Conservation (phyloP, 1,284 basidiomycete species). For the Ceratobasidium sp. region DNA sequence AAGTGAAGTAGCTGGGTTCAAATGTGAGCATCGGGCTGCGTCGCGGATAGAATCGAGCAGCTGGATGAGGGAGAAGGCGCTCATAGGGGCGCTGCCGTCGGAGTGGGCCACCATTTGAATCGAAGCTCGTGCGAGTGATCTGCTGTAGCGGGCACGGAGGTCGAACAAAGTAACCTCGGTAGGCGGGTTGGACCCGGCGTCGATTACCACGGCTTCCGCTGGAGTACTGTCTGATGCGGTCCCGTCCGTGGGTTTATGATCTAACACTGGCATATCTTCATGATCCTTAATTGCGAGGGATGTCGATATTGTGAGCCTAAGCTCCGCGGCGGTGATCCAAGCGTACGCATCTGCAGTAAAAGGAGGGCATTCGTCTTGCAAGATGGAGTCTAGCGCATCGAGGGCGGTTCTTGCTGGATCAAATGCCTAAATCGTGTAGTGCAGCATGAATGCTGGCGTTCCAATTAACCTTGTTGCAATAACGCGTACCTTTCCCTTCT, state of each 20-base stretch:
- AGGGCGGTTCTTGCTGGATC: not conserved
- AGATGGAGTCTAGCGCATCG: conserved; percentile 7
- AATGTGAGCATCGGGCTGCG: not conserved
- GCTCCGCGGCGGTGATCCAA: conserved; percentile 4
- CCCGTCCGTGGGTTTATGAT: not conserved
- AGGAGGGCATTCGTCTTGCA: conserved; percentile 1
- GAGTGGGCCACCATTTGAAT: not conserved
- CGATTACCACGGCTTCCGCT: not conserved
- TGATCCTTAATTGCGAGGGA: not conserved
- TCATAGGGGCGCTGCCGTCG: not conserved
- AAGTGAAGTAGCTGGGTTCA: not conserved
- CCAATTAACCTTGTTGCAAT: no score
- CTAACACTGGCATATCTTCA: not conserved
- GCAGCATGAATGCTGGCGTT: not conserved
- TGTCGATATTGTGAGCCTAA: not conserved
- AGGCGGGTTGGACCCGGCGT: not conserved
- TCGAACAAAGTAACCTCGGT: not conserved
- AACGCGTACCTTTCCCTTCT: no score
- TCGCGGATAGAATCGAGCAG: not conserved
- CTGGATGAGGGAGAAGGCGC: not conserved
- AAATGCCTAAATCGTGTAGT: not conserved
- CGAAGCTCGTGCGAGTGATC: not conserved
- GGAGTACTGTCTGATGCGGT: not conserved
- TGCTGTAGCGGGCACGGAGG: conserved; percentile 14
- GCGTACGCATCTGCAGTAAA: conserved; percentile 22